phyloP scores from a whole-genome alignment of 805 yeast genomes.

The Starmerella davenportii region DNA sequence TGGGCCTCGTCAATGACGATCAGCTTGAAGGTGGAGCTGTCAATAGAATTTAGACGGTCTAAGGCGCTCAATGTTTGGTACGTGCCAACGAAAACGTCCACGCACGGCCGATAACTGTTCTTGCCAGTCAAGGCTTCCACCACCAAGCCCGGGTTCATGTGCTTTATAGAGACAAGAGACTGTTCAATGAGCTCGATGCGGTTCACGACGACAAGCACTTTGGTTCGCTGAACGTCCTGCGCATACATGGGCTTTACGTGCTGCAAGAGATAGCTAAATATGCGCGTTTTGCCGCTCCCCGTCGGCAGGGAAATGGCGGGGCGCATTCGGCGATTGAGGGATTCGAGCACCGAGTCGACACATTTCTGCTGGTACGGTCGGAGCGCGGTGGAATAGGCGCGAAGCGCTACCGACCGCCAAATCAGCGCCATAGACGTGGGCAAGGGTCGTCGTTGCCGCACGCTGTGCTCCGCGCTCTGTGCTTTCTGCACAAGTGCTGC shows the following conservation, averaged over 20 bases:
- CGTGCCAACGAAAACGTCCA: slow-evolving; percentile 58
- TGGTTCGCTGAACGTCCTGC: slow-evolving; percentile 19
- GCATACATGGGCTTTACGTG: slow-evolving; percentile 21
- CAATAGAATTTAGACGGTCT: slow-evolving; percentile 33
- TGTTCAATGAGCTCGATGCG: slow-evolving; percentile 63
- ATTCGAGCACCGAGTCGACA: slow-evolving; percentile 34
- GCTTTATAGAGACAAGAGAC: slow-evolving; percentile 34
- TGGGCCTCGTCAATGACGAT: slow-evolving; percentile 85
- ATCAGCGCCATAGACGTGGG: no score
- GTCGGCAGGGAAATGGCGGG: slow-evolving; percentile 79
- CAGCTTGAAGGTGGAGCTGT: slow-evolving; percentile 46
- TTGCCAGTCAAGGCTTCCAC: slow-evolving; percentile 60
- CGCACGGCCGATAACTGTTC: slow-evolving; percentile 22
- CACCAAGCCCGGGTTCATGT: slow-evolving; percentile 31
- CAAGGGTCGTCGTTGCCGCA: no score
- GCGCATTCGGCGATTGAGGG: slow-evolving; percentile 34
- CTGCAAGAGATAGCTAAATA: slow-evolving; percentile 28
- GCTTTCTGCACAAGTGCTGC: no score
- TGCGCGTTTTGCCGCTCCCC: slow-evolving; percentile 87
- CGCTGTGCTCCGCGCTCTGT: no score
- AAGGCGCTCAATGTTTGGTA: slow-evolving; percentile 43
- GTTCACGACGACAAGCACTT: slow-evolving; percentile 53
- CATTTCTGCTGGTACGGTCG: slow-evolving; percentile 52
- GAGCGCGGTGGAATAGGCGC: no score
- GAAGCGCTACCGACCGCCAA: no score